Percentiles rank a stretch among this genome's conserved stretches.
Evolutionary conservation across 495 filamentous ascomycete genomes (phyloP).

Genomic region (Chlorociboria aeruginascens): DNA sequence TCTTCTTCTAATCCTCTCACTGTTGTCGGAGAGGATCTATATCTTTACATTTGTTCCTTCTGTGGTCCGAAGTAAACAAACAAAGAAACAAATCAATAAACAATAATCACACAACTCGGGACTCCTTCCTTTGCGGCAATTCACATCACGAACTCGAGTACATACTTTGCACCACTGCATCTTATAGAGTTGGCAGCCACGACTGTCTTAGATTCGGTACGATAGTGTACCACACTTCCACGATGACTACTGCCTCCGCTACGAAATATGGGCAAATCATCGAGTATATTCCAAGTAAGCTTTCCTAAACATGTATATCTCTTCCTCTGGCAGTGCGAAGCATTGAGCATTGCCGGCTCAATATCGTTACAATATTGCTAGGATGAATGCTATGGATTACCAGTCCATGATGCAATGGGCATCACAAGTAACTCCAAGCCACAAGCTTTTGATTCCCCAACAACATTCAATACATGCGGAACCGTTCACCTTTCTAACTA

Average conservation of each 20-base stretch:
- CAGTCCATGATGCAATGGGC: constrained; percentile 4
- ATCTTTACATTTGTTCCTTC: too few relatives aligned
- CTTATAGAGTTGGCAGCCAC: constrained; percentile 3
- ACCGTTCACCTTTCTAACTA: constrained; percentile 12
- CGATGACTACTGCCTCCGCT: constrained; percentile 16
- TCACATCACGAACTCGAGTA: background rate
- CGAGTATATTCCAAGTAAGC: constrained; percentile 46
- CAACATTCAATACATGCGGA: too few relatives aligned
- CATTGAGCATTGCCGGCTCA: constrained; percentile 5
- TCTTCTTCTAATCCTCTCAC: too few relatives aligned
- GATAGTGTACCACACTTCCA: constrained; percentile 4
- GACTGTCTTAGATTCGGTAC: background rate
- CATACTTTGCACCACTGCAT: background rate
- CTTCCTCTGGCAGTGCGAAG: background rate
- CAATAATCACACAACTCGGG: too few relatives aligned
- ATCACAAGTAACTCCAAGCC: background rate
- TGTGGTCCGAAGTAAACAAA: too few relatives aligned
- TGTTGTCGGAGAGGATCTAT: too few relatives aligned
- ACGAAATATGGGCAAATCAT: constrained; percentile 37
- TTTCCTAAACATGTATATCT: background rate
- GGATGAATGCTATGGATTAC: constrained; percentile 2
- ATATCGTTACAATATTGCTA: constrained; percentile 12
- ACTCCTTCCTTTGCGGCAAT: too few relatives aligned
- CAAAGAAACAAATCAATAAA: too few relatives aligned
- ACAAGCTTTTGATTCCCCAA: background rate